phyloP scores from a whole-genome alignment of 805 yeast genomes.

The Candida germanica region DNA sequence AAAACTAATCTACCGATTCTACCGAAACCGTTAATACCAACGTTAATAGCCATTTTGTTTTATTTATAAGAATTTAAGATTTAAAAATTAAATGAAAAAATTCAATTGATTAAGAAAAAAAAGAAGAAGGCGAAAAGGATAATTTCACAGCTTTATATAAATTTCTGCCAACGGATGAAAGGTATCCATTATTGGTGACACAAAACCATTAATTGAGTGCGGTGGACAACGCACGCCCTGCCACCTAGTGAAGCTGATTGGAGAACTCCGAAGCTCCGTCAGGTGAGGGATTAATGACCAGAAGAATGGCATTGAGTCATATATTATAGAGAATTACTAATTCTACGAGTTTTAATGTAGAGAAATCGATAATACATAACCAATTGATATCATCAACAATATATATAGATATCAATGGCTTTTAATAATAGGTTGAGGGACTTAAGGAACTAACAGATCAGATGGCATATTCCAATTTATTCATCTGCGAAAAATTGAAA shows the following conservation, averaged over 20 bases:
- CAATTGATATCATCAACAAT: too few relatives aligned
- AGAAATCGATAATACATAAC: too few relatives aligned
- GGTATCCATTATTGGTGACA: slow-evolving; percentile 12
- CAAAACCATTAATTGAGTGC: background rate
- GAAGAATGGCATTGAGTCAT: too few relatives aligned
- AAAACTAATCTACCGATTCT: slow-evolving; percentile 89
- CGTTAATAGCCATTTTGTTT: slow-evolving; percentile 52
- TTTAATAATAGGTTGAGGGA: too few relatives aligned
- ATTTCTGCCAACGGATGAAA: slow-evolving; percentile 16
- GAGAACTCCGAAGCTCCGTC: background rate
- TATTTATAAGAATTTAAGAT: slow-evolving; percentile 7
- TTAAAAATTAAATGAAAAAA: slow-evolving; percentile 4
- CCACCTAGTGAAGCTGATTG: background rate
- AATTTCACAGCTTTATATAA: slow-evolving; percentile 11
- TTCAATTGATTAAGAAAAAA: slow-evolving; percentile 4
- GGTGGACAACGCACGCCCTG: background rate
- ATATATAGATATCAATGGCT: too few relatives aligned
- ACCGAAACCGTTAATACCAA: slow-evolving; percentile 95
- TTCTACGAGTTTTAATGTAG: too few relatives aligned
- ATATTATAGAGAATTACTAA: too few relatives aligned
- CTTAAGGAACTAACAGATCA: too few relatives aligned
- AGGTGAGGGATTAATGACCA: too few relatives aligned
- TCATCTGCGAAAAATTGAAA: too few relatives aligned
- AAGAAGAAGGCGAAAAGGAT: slow-evolving; percentile 1
- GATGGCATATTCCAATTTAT: too few relatives aligned